Conservation (phyloP, 1,139 yeast genomes). For the Pichia sp. region DNA sequence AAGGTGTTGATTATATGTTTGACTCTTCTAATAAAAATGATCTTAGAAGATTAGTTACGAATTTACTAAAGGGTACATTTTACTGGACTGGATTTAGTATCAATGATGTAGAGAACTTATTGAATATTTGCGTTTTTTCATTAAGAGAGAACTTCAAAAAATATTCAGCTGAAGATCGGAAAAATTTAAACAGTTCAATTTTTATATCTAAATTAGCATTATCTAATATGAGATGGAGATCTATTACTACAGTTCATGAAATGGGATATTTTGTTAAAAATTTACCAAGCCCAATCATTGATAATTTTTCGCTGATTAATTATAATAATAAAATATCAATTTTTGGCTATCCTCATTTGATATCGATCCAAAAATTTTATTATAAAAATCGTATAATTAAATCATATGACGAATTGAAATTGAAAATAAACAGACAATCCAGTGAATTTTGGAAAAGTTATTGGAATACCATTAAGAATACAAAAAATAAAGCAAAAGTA, state of each 20-base stretch:
- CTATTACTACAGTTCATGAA: constrained; percentile 53
- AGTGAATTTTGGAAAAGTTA: constrained; percentile 47
- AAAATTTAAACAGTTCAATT: constrained; percentile 38
- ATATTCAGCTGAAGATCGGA: constrained; percentile 36
- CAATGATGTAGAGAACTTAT: constrained; percentile 47
- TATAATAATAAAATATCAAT: constrained; percentile 32
- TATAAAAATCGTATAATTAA: constrained; percentile 45
- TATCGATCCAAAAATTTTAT: constrained; percentile 45
- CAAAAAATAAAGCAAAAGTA: neutral
- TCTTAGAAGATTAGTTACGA: constrained; percentile 50
- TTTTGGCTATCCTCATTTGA: constrained; percentile 58
- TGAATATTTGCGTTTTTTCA: constrained; percentile 43
- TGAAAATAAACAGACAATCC: constrained; percentile 33
- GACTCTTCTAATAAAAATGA: constrained; percentile 52
- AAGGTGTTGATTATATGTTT: constrained; percentile 65
- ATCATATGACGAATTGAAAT: constrained; percentile 28
- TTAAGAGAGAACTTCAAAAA: constrained; percentile 32
- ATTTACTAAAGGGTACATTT: constrained; percentile 61
- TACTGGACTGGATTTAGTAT: constrained; percentile 70
- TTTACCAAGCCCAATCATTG: constrained; percentile 37
- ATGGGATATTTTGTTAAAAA: constrained; percentile 50
- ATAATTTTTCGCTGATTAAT: constrained; percentile 41
- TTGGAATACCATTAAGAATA: constrained; percentile 32
- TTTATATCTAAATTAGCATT: constrained; percentile 44
- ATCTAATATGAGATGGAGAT: constrained; percentile 48